Base-by-base conservation (phyloP, 345 rosid species). In the Reutealis trisperma region DNA sequence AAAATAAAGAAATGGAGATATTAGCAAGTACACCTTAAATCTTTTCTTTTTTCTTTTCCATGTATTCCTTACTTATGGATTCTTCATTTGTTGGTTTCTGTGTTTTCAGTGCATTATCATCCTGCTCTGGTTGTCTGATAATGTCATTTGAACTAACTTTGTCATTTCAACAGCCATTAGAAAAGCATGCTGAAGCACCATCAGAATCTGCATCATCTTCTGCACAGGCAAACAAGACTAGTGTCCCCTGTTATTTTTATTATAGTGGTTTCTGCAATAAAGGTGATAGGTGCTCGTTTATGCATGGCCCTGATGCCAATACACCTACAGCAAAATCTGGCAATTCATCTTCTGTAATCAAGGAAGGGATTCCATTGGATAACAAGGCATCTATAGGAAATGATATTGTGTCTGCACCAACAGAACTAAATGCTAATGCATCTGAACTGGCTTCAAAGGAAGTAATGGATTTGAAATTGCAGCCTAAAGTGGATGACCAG, bases 161-260 rank as follows among this genome's bases (percentile, higher is more conserved):
- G 1, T 47, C 51, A 18, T 63, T 52, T 32, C n/a, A 60, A 66
- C 82, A 79, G 82, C 82, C 82, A 37, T 70, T 79, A 49, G 78
- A 79, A 49, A 79, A 49, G 47, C 63, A 74, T 72, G 45, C 65
- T 19, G 74, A 79, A 80, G 58, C 42, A n/a, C 49, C 67, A 14
- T 21, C 66, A 10, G 82, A 69, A 62, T 42, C 74, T 9, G 25
- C 27, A 21, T 30, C 67, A 14, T 30, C 83, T 63, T 58, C 83
- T 54, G 58, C 9, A 42, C 21, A 62, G 0, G 19, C 65, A 75
- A 80, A 75, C 76, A 80, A 75, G 83, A 67, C 73, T 49, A 58
- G 15, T n/a, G 71, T 75, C 27, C 83, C 79, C 59, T 80, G 83
- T 75, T 75, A 69, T 47, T 80, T 80, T 42, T 63, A 63, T 41